A percentile compares a stretch with the other conserved stretches of the same genome.
Conservation (phyloP, 2,329 filamentous ascomycete species). For the Thelonectria olida region DNA sequence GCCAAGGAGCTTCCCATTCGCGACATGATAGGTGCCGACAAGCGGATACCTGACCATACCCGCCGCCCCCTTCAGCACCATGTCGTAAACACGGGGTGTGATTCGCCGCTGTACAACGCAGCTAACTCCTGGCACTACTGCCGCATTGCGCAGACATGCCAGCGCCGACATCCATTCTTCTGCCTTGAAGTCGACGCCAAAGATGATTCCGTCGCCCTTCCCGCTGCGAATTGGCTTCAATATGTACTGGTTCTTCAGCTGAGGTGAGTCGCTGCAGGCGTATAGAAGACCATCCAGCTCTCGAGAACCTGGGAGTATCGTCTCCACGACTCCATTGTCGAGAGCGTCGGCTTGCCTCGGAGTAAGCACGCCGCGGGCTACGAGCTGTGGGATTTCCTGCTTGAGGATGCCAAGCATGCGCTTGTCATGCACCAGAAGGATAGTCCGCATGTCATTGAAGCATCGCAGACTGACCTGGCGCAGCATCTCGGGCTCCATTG, state of each 20-base stretch:
- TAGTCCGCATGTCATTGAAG: conserved; percentile 52
- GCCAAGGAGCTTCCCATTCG: conserved; percentile 41
- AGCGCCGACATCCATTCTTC: conserved; percentile 42
- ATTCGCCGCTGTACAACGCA: conserved; percentile 46
- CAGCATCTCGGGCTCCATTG: conserved; percentile 43
- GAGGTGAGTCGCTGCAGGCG: conserved; percentile 13
- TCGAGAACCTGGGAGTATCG: conserved; percentile 43
- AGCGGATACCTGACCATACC: conserved; percentile 41
- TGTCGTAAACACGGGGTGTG: conserved; percentile 42
- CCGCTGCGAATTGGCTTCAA: conserved; percentile 51
- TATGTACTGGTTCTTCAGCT: conserved; percentile 42
- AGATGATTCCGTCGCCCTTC: conserved; percentile 51
- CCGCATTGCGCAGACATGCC: conserved; percentile 16
- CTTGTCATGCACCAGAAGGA: conserved; percentile 54
- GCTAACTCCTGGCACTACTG: conserved; percentile 11
- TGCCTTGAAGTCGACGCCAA: conserved; percentile 46
- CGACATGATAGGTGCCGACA: conserved; percentile 46
- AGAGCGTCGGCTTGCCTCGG: conserved; percentile 38
- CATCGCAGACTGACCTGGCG: conserved; percentile 48
- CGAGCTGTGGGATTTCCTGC: conserved; percentile 44
- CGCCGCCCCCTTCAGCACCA: conserved; percentile 40
- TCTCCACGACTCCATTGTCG: conserved; percentile 44
- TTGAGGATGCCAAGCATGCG: conserved; percentile 52
- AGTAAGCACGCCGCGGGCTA: conserved; percentile 39
- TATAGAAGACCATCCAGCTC: conserved; percentile 36